Percentiles rank a stretch among this genome's conserved stretches.
These are phyloP conservation scores for Claviceps spartinae DNA, from an alignment of 2,329 filamentous ascomycete genomes.

Conservation along the genomic window DNA sequence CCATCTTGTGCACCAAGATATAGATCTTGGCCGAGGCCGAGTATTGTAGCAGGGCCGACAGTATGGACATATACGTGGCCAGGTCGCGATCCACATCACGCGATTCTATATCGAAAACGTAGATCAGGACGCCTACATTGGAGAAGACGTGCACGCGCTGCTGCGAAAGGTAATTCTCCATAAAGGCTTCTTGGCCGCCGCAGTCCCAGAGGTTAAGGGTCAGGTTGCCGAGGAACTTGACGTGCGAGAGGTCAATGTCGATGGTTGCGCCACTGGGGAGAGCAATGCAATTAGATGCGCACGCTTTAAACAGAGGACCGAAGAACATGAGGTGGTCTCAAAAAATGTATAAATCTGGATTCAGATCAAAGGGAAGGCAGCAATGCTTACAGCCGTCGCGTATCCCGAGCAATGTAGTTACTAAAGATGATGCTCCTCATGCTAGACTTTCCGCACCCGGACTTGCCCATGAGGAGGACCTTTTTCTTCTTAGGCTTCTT, in stretches of 20 bases:
- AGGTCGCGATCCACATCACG: slow-evolving; percentile 89
- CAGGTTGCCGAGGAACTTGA: slow-evolving; percentile 96
- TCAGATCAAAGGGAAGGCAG: no score
- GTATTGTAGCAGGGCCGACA: slow-evolving; percentile 77
- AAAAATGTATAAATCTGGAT: no score
- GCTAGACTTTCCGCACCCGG: slow-evolving; percentile 91
- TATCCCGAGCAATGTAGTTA: slow-evolving; percentile 96
- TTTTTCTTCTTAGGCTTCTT: slow-evolving; percentile 74
- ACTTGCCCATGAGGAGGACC: slow-evolving; percentile 86
- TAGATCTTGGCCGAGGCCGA: slow-evolving; percentile 74
- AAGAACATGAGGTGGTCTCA: no score
- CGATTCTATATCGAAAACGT: slow-evolving; percentile 97
- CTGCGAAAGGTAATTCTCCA: slow-evolving; percentile 93
- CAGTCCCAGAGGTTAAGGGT: slow-evolving; percentile 98
- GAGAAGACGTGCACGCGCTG: slow-evolving; percentile 94
- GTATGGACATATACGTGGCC: slow-evolving; percentile 81
- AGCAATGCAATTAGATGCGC: neutral
- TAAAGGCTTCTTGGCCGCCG: slow-evolving; percentile 95
- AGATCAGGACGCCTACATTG: slow-evolving; percentile 92
- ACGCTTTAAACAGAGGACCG: no score
- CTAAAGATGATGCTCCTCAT: slow-evolving; percentile 99
- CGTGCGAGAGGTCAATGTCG: slow-evolving; percentile 94
- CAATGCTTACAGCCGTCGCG: slow-evolving; percentile 54
- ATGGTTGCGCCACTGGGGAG: slow-evolving; percentile 67
- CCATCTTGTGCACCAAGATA: slow-evolving; percentile 97